phyloP scores from a whole-genome alignment of 2,329 filamentous ascomycete genomes.

The Cryphonectria nitschkei region DNA sequence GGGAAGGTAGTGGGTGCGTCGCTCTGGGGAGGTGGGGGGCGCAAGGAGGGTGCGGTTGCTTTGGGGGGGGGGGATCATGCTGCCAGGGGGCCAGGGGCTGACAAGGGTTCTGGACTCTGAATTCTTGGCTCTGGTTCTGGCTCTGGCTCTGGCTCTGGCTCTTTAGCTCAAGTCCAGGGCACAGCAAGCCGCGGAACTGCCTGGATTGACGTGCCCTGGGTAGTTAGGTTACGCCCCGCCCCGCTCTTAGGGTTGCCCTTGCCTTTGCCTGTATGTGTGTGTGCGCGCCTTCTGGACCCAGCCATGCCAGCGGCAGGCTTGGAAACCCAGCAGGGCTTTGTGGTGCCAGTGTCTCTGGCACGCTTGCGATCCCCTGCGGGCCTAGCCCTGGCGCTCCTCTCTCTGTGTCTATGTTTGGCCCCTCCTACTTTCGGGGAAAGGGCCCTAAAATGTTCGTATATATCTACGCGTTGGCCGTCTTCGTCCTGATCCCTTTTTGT shows the following conservation, averaged over 20 bases:
- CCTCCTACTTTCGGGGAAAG: conserved; percentile 1
- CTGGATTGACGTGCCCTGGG: neutral
- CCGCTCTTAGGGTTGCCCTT: conserved; percentile 5
- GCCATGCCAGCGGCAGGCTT: neutral
- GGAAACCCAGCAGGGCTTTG: neutral
- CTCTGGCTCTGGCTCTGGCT: neutral
- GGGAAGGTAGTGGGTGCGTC: conserved; percentile 2
- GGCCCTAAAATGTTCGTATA: conserved; percentile 8
- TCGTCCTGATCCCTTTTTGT: neutral
- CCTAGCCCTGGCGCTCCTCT: neutral
- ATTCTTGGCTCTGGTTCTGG: neutral
- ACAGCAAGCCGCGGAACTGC: neutral
- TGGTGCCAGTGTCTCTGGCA: neutral
- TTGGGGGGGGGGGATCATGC: neutral
- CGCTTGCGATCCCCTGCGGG: neutral
- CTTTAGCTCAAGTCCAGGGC: neutral
- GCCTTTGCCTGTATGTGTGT: neutral
- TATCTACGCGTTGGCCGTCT: conserved; percentile 12
- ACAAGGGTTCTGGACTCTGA: conserved; percentile 1
- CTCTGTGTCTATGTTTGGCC: neutral
- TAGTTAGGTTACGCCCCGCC: neutral
- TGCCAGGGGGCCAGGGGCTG: conserved; percentile 2
- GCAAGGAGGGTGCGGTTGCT: neutral
- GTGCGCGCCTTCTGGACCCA: neutral
- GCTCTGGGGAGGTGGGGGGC: neutral